Evolutionary conservation across 371 early-diverging fungal species (phyloP), one percentile per base, ranked within the genome.

Genomic region (Sporodiniella umbellata): DNA sequence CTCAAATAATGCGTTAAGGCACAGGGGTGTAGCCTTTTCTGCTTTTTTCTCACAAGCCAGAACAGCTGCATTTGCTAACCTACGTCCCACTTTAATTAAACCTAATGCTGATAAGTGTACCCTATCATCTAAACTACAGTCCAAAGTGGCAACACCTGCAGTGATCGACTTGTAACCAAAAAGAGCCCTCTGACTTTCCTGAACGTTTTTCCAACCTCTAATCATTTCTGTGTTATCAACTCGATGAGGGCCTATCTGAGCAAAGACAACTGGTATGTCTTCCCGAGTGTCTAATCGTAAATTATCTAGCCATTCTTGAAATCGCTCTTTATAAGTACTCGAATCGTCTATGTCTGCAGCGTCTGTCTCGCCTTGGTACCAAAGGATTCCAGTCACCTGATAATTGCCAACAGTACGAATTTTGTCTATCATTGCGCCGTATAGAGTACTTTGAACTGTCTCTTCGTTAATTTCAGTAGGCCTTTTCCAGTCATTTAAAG

Each of bases 361-460:
- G 38, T 75, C 72, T 4, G 75, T 64, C 51, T 75, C 75, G 1
- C 75, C 75, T 44, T 75, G 75, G 8, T 62, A 71, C 75, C 75
- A 75, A 2, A 75, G 46, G 0, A 77, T 38, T 14, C 77, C 77
- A 14, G 63, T 62, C 12, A 70, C 31, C 1, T 18, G 18, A 1
- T 51, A n/a, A n/a, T n/a, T 56, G 3, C 66, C 72, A 0, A 54
- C 51, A 8, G 22, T 24, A 3, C 25, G 21, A 11, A 68, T 56
- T 1, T 62, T 45, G 3, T 45, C 64, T 2, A 66, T 38, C 71
- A 73, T 68, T 19, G 77, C 73, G 5, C 67, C 71, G 45, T 70
- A 77, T 0, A 77, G 45, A 0, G 62, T 66, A 1, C 33, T 52
- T 15, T 57, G 48, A 3, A 40, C 44, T 6, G 54, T 49, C 4